Base-by-base conservation (phyloP, 352 stramenopile genomes). In the Globisporangium spinosum region DNA sequence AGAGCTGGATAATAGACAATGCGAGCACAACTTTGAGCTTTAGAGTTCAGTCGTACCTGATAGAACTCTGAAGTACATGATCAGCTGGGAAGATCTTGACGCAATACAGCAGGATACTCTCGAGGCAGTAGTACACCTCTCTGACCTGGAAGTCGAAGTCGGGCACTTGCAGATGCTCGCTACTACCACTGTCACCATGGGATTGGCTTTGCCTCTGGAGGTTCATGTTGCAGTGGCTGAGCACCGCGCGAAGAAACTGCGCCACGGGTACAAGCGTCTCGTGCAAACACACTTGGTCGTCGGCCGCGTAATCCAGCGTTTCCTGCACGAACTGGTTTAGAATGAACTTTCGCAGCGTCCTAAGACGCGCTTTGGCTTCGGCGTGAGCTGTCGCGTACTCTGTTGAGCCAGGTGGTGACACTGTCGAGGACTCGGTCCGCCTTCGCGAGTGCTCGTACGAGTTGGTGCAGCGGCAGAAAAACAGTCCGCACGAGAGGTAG, bases 401-500 rank as follows among this genome's bases (percentile, higher is more conserved):
- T 27, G 23, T 25, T 57, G 20, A 45, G 12, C 35, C 35, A 43
- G 4, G 10, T 13, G 12, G 15, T 15, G 38, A 17, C 25, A 1
- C 1, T 58, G 27, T n/a, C 9, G 17, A 32, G 5, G 29, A 38
- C 17, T 51, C 43, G 2, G 17, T 12, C 10, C 17, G 22, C 67
- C 62, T 49, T 22, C 77, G 22, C 22, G 70, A 85, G 63, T 92
- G 83, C 49, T 90, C 78, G 56, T 91, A 94, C 20, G 82, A 85
- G 12, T n/a, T 74, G 1, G 83, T 84, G 56, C 81, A 83, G 70
- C 68, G 76, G 71, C 87, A 94, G 25, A 77, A 66, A 55, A 93
- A 86, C 1, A 94, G 59, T 0, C 87, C 87, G 62, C 87, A 94
- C 3, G 85, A 77, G 4, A 94, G 61, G 47, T 94, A 94, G 60